Evolutionary conservation across 768 basidiomycete species (phyloP).

Genomic region (Boletus tylopilopsis): DNA sequence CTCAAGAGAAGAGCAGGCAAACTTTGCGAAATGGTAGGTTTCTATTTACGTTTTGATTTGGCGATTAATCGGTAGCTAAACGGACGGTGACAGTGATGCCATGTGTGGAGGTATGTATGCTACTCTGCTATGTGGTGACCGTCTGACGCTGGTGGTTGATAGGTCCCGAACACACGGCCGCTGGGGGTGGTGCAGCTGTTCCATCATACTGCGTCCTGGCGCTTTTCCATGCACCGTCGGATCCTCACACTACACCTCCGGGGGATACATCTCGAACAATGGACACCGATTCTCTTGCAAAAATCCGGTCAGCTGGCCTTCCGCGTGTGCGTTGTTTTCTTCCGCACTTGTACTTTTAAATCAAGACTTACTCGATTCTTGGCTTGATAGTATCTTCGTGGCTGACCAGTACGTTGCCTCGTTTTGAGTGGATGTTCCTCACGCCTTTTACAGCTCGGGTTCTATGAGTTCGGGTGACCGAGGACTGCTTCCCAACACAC

Average conservation of each 20-base stretch:
- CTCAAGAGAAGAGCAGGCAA: slow-evolving; percentile 49
- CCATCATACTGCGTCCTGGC: slow-evolving; percentile 55
- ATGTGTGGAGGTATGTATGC: slow-evolving; percentile 47
- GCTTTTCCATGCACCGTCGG: slow-evolving; percentile 44
- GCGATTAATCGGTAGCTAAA: background rate
- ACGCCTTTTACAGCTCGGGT: slow-evolving; percentile 36
- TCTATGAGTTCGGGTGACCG: slow-evolving; percentile 46
- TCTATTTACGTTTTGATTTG: background rate
- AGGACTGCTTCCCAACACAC: slow-evolving; percentile 42
- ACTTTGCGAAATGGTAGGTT: slow-evolving; percentile 52
- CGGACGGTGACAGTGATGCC: slow-evolving; percentile 35
- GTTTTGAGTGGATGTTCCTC: background rate
- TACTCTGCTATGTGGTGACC: background rate
- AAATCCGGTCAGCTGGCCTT: slow-evolving; percentile 53
- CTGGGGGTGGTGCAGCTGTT: slow-evolving; percentile 35
- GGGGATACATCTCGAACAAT: slow-evolving; percentile 51
- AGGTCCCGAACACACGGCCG: slow-evolving; percentile 51
- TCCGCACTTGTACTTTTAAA: accelerated
- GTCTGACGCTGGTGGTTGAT: background rate
- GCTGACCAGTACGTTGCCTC: slow-evolving; percentile 39
- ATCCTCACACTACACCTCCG: slow-evolving; percentile 23
- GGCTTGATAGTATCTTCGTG: slow-evolving; percentile 43
- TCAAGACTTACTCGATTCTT: background rate
- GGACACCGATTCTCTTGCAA: slow-evolving; percentile 54
- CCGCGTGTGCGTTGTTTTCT: slow-evolving; percentile 54